Base-by-base conservation (phyloP, 768 basidiomycete species). In the Russula abietina region DNA sequence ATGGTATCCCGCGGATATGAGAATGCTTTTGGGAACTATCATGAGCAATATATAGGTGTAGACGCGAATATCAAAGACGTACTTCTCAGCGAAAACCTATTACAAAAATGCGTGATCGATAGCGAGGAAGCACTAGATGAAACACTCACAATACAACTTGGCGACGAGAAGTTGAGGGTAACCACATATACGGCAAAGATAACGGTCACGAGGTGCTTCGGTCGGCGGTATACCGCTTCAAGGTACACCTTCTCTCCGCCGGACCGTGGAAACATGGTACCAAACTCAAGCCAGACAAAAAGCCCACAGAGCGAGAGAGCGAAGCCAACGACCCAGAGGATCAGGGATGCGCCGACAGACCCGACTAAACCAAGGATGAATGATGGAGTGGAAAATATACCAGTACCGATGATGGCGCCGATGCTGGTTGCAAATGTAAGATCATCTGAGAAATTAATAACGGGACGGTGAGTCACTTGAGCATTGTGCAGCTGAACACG, bases 181-280 rank as follows among this genome's bases (percentile, higher is more conserved):
- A 83, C 79, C 0, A 79, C 78, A 53, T 80, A 80, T 49, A 70
- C 65, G 2, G 81, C 78, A 58, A 81, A 83, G 19, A 82, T 68
- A 17, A 80, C 70, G 0, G 82, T 83, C 5, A 76, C 78, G 2
- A 83, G 71, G 50, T 77, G 79, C 59, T 72, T 76, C 14, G 82
- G 82, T 50, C 70, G 74, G 52, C 71, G 74, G 69, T 83, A 85
- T 3, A 81, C 75, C 0, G 79, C 82, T 69, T 86, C 84, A 26
- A 84, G 73, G 65, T 85, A 84, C 1, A 84, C 83, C 70, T 86
- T 85, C 69, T 85, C 83, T 6, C 83, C 83, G 6, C 84, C 83
- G 22, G 81, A 82, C 1, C 83, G 77, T 4, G 83, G 84, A 63
- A 79, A 82, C 84, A 85, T 85, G 3, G 82, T 82, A 11, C 84